Percentiles rank a stretch among this genome's conserved stretches.
These are phyloP conservation scores for Tolypocladium amazonense DNA, from an alignment of 2,329 filamentous ascomycete genomes.

Conservation along the genomic window DNA sequence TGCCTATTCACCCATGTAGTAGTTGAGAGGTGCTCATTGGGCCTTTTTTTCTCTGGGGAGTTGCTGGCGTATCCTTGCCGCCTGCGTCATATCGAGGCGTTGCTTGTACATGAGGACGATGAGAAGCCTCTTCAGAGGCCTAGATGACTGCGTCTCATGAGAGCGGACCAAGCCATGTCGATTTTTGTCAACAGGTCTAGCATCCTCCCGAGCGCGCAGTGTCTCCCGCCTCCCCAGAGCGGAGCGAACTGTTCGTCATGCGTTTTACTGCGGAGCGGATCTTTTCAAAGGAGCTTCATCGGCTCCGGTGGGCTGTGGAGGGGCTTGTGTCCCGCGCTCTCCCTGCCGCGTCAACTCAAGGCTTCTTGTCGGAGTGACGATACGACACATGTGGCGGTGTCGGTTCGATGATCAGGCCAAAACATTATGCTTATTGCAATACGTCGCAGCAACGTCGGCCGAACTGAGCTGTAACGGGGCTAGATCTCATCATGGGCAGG, in stretches of 20 bases:
- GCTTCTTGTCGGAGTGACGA: background rate
- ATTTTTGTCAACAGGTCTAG: background rate
- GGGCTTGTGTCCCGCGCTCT: background rate
- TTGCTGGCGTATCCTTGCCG: background rate
- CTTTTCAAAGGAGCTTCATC: background rate
- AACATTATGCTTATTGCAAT: conserved; percentile 10
- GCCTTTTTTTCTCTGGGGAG: background rate
- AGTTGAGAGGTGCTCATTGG: background rate
- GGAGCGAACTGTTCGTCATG: background rate
- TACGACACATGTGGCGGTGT: conserved; percentile 1
- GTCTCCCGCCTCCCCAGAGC: background rate
- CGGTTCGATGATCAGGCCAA: conserved; percentile 8
- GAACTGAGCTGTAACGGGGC: conserved; percentile 15
- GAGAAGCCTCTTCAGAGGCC: background rate
- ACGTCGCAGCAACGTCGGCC: conserved; percentile 9
- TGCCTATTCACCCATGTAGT: background rate
- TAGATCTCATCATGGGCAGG: conserved; percentile 13
- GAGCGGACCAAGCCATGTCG: background rate
- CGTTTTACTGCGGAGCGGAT: background rate
- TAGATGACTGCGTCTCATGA: background rate
- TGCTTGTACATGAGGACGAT: background rate
- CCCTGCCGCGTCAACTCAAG: background rate
- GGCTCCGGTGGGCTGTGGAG: background rate
- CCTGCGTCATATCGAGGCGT: background rate
- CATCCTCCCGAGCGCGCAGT: background rate